A percentile compares a stretch with the other conserved stretches of the same genome.
Conservation (phyloP, 352 stramenopile species). For the Phytophthora sansomeana region DNA sequence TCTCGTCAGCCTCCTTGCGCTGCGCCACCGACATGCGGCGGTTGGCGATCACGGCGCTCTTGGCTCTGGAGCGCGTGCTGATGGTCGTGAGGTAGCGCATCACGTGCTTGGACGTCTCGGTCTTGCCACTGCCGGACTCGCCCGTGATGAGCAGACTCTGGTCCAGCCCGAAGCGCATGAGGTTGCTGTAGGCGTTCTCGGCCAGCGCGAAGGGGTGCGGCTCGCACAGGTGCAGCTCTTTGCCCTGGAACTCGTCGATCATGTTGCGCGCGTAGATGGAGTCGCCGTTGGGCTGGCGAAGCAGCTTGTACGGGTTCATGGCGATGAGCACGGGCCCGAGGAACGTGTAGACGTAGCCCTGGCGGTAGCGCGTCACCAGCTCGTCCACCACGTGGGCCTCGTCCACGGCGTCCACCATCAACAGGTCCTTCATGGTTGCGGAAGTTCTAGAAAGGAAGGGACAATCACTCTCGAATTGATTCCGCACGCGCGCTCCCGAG, state of each 20-base stretch:
- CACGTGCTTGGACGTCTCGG: conserved; percentile 96
- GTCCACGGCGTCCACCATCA: conserved; percentile 83
- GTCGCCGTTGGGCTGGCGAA: conserved; percentile 65
- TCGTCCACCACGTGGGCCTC: conserved; percentile 81
- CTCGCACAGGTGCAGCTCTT: conserved; percentile 82
- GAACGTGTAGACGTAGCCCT: conserved; percentile 92
- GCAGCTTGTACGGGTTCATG: conserved; percentile 92
- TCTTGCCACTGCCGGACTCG: conserved; percentile 93
- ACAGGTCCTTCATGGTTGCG: conserved; percentile 67
- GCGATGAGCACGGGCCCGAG: conserved; percentile 92
- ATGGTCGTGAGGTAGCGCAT: conserved; percentile 95
- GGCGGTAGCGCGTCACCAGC: conserved; percentile 79
- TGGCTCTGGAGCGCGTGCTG: conserved; percentile 71
- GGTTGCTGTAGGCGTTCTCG: conserved; percentile 88
- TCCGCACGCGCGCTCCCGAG: conserved; percentile 3
- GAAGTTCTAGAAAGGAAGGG: conserved; percentile 6
- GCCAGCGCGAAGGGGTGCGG: conserved; percentile 89
- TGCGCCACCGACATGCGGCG: conserved; percentile 82
- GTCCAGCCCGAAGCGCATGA: conserved; percentile 89
- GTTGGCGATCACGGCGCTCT: conserved; percentile 76
- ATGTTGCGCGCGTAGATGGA: conserved; percentile 85
- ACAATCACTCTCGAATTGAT: conserved; percentile 28
- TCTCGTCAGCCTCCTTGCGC: conserved; percentile 76
- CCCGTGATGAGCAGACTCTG: conserved; percentile 89
- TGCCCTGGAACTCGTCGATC: conserved; percentile 81